Percentiles rank a stretch among this genome's conserved stretches.
These are phyloP conservation scores for Termitomyces sp. DNA, from an alignment of 768 basidiomycete species.

Conservation along the genomic window DNA sequence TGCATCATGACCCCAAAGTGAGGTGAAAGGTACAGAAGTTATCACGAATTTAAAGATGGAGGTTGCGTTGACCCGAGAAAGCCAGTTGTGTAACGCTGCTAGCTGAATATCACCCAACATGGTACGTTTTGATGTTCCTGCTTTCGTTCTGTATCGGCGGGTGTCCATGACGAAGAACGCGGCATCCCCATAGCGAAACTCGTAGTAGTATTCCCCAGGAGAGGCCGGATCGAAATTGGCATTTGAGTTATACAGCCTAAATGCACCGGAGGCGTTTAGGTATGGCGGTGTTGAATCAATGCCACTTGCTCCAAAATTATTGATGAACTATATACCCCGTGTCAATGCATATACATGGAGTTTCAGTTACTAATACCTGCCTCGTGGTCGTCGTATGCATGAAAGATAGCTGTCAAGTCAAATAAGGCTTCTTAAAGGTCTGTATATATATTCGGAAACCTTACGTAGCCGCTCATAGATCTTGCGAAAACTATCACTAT, in stretches of 20 bases:
- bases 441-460: slow-evolving; percentile 18
- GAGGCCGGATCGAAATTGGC: slow-evolving; percentile 51
- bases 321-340: slow-evolving; percentile 39
- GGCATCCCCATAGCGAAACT: slow-evolving; percentile 60
- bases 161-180: slow-evolving; percentile 74
- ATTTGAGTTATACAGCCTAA: slow-evolving; percentile 54
- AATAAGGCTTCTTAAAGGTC: background rate
- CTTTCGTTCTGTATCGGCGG: slow-evolving; percentile 12
- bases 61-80: slow-evolving; percentile 61
- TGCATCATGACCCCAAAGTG: slow-evolving; percentile 63
- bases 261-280: slow-evolving; percentile 54
- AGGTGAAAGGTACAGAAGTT: slow-evolving; percentile 69
- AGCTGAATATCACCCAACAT: slow-evolving; percentile 72
- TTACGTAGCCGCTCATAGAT: slow-evolving; percentile 67
- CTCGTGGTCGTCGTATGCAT: slow-evolving; percentile 74
- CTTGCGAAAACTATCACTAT: slow-evolving; percentile 57
- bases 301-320: slow-evolving; percentile 59
- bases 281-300: slow-evolving; percentile 51
- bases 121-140: slow-evolving; percentile 27
- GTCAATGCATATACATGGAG: background rate
- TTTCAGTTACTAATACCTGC: slow-evolving; percentile 19
- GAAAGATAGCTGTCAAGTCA: slow-evolving; percentile 62
- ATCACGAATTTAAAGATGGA: slow-evolving; percentile 76
- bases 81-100: slow-evolving; percentile 56
- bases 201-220: slow-evolving; percentile 46